Percentiles rank a stretch among this genome's conserved stretches.
Evolutionary conservation across 1,284 basidiomycete genomes (phyloP).

Genomic region (Leccinum griseonigrum): DNA sequence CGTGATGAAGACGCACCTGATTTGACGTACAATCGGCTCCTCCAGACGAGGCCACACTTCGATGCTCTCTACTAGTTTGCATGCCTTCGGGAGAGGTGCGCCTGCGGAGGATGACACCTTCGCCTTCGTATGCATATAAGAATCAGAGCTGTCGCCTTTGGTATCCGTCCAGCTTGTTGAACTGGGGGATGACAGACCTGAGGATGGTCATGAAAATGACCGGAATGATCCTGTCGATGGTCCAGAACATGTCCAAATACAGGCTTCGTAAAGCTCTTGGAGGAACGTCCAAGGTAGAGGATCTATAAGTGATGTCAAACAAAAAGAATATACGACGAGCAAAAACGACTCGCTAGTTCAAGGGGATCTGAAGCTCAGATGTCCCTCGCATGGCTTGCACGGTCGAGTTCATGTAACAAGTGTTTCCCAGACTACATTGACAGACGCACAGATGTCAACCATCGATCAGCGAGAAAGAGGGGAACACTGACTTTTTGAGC

Average conservation of each 20-base stretch:
- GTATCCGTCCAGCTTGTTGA: conserved; percentile 60
- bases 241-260: conserved; percentile 70
- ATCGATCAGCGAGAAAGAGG: not conserved
- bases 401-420: conserved; percentile 96
- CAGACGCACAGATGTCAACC: conserved; percentile 12
- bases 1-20: too few species aligned
- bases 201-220: conserved; percentile 69
- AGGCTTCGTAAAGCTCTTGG: conserved; percentile 69
- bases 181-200: conserved; percentile 85
- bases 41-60: too few species aligned
- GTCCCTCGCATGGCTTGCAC: conserved; percentile 90
- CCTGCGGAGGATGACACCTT: too few species aligned
- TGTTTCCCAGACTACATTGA: conserved; percentile 69
- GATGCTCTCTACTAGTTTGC: too few species aligned
- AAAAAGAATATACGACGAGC: not conserved
- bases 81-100: too few species aligned
- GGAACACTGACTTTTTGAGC: conserved; percentile 51
- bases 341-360: conserved; percentile 47
- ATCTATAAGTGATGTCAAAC: conserved; percentile 12
- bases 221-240: conserved; percentile 79
- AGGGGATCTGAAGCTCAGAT: conserved; percentile 79
- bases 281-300: conserved; percentile 35
- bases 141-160: too few species aligned
- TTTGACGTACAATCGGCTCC: too few species aligned
- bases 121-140: too few species aligned